Evolutionary conservation across 306 rosid genomes (phyloP).

Genomic region (cucumber (Cucumis sativus)): DNA sequence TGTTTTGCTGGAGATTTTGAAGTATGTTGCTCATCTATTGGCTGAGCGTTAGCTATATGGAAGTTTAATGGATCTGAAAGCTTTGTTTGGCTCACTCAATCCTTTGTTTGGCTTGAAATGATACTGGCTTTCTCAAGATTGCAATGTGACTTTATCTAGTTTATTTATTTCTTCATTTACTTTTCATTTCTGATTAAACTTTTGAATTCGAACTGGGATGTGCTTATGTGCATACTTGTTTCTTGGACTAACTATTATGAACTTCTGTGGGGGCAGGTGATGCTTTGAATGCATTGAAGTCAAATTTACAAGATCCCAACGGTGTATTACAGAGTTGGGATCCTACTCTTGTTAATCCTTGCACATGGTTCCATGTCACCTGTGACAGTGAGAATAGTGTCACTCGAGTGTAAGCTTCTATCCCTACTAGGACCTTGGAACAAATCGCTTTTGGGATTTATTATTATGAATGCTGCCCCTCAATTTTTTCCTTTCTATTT

Average conservation of each 20-base stretch:
- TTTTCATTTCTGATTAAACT: neutral
- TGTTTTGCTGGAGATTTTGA: neutral
- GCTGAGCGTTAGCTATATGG: neutral
- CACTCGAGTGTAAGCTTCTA: slow-evolving; percentile 81
- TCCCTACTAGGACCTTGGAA: neutral
- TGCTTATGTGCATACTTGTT: neutral
- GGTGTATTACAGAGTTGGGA: slow-evolving; percentile 91
- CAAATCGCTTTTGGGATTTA: neutral
- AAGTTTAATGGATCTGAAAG: neutral
- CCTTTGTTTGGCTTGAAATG: neutral
- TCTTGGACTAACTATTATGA: neutral
- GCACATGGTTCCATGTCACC: slow-evolving; percentile 93
- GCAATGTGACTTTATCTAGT: neutral
- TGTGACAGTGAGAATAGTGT: slow-evolving; percentile 71
- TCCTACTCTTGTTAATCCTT: slow-evolving; percentile 84
- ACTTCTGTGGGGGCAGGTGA: slow-evolving; percentile 40
- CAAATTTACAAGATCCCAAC: slow-evolving; percentile 67
- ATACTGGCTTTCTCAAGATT: neutral
- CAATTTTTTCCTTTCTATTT: neutral
- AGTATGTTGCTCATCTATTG: neutral
- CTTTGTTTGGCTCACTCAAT: neutral
- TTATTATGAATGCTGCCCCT: neutral
- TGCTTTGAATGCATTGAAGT: slow-evolving; percentile 76
- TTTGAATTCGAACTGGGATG: neutral
- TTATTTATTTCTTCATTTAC: neutral